Base-by-base conservation (phyloP, 768 basidiomycete genomes). In the Russula griseocarnosa region DNA sequence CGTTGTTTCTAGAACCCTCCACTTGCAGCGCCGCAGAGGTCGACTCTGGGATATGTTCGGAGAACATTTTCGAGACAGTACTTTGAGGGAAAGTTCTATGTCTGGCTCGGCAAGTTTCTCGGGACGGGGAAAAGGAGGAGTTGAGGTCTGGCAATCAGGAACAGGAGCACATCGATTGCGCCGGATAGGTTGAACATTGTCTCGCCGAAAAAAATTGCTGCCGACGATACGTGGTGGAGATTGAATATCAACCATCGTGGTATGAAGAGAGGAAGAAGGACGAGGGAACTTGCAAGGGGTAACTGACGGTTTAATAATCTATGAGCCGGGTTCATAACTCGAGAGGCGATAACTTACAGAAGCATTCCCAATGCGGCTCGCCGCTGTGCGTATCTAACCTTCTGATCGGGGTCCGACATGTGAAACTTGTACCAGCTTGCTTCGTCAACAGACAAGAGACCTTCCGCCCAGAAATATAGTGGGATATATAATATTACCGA, bases 141-240 rank as follows among this genome's bases (percentile, higher is more conserved):
- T 30, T 73, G 71, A 5, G 76, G 76, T 26, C 76, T 74, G 16
- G 76, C 76, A n/a, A 67, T 62, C 30, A 78, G 67, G 38, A 79
- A 68, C 9, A 81, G 73, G 22, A 76, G 40, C 11, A 79, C 79
- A 56, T 80, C 80, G 57, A 74, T 63, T 38, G 72, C 67, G 10
- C 80, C 79, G 49, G 76, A 78, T 58, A 79, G 75, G 7, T 71
- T 69, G 63, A 74, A 79, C n/a, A 77, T 58, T 9, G 71, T 61
- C 16, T 70, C 62, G 30, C 72, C 75, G 26, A 70, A 68, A 50
- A 79, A 73, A 13, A 71, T 76, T 30, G 74, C 74, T 13, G 73
- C 72, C 2, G 75, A 69, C 2, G 74, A 65, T 36, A 75, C 66
- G 1, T 47, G 3, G 8, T 55, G 60, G 14, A 20, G 47, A 28